phyloP scores from a whole-genome alignment of 2,329 filamentous ascomycete species.

The Botrytis pseudocinerea region DNA sequence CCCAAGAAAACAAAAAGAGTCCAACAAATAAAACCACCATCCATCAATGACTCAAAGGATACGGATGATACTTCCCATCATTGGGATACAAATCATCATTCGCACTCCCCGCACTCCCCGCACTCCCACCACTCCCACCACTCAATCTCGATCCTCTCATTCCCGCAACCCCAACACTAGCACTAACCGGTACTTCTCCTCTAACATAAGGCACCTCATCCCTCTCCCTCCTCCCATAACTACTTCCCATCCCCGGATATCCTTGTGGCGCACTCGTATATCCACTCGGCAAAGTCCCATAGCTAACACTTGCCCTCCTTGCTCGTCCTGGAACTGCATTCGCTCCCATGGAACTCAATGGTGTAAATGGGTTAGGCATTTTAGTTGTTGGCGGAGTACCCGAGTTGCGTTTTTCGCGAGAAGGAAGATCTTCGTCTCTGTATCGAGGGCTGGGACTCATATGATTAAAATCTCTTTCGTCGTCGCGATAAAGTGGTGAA shows the following conservation, averaged over 20 bases:
- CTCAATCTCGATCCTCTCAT: background rate
- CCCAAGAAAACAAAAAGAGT: background rate
- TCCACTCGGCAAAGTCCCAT: background rate
- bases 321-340: background rate
- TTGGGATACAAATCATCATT: slow-evolving; percentile 24
- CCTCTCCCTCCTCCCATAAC: background rate
- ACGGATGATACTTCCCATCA: slow-evolving; percentile 38
- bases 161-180: background rate
- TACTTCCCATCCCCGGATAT: background rate
- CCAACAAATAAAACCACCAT: background rate
- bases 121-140: slow-evolving; percentile 2
- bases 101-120: slow-evolving; percentile 14
- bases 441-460: background rate
- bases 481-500: slow-evolving; percentile 1
- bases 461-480: background rate
- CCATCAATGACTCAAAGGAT: slow-evolving; percentile 19
- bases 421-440: background rate
- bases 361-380: slow-evolving; percentile 10
- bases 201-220: slow-evolving; percentile 19
- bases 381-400: background rate
- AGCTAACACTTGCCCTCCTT: slow-evolving; percentile 20
- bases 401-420: slow-evolving; percentile 11
- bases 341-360: background rate
- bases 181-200: slow-evolving; percentile 8
- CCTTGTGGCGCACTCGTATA: slow-evolving; percentile 16